These are phyloP conservation scores for Ambrosia artemisiifolia DNA, from an alignment of 129 eudicot species.

Conservation along the genomic window DNA sequence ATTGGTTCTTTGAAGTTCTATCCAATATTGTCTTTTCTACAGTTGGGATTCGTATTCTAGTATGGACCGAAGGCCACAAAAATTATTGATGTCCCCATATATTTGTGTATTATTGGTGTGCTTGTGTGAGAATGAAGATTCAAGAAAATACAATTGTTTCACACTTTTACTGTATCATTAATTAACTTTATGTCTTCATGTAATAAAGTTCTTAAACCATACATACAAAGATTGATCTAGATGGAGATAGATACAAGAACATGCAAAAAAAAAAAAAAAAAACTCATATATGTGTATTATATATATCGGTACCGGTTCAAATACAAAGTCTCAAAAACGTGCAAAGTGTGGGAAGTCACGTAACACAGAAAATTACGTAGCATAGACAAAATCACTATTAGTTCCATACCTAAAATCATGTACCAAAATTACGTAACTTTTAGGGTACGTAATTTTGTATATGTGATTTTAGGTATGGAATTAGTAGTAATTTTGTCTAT, in stretches of 20 bases:
- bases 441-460: too few species aligned
- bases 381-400: too few species aligned
- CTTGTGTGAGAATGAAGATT: neutral
- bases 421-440: too few species aligned
- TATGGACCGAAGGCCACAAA: constrained; percentile 16
- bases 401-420: too few species aligned
- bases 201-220: neutral
- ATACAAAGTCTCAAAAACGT: too few species aligned
- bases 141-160: neutral
- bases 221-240: neutral
- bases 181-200: neutral
- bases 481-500: too few species aligned
- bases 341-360: too few species aligned
- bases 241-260: neutral
- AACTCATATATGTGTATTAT: neutral
- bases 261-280: neutral
- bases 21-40: neutral
- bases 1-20: constrained; percentile 20
- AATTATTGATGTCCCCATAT: neutral
- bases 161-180: neutral
- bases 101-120: constrained; percentile 1
- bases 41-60: constrained; percentile 19
- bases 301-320: too few species aligned
- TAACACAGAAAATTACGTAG: too few species aligned
- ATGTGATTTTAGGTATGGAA: too few species aligned